phyloP scores from a whole-genome alignment of 176 grass and related monocot species.

The Musa schizocarpa region DNA sequence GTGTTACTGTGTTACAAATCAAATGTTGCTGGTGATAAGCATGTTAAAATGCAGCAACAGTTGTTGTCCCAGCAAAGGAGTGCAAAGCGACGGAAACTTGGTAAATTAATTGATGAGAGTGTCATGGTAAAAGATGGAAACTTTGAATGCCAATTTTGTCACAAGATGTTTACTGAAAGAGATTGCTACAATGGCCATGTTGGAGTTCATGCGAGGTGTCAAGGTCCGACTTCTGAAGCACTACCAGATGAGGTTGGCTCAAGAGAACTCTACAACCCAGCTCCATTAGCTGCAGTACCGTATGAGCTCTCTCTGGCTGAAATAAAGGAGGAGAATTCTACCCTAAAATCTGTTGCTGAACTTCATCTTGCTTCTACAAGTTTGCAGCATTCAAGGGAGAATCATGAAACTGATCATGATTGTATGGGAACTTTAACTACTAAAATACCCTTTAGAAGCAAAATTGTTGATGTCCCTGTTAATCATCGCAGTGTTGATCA shows the following conservation, averaged over 20 bases:
- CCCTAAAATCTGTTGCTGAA: constrained; percentile 13
- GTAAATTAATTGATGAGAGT: constrained; percentile 33
- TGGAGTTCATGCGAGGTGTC: constrained; percentile 59
- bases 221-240: constrained; percentile 51
- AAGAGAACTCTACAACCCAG: constrained; percentile 22
- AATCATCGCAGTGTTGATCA: too few relatives aligned
- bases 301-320: constrained; percentile 25
- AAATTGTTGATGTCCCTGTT: too few relatives aligned
- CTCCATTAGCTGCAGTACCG: constrained; percentile 17
- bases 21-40: constrained; percentile 40
- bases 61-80: constrained; percentile 41
- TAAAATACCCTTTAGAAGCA: not conserved
- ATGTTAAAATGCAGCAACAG: constrained; percentile 47
- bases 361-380: constrained; percentile 7
- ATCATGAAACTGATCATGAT: not conserved
- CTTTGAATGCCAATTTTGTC: constrained; percentile 71
- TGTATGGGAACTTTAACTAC: not conserved
- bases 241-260: constrained; percentile 24
- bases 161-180: constrained; percentile 57
- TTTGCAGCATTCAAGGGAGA: not conserved
- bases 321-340: constrained; percentile 13
- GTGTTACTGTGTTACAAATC: constrained; percentile 49
- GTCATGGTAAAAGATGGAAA: constrained; percentile 60
- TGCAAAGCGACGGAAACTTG: constrained; percentile 53
- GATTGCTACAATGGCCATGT: constrained; percentile 62